Conservation (phyloP, 2,329 filamentous ascomycete species). For the Thielaviopsis musarum region DNA sequence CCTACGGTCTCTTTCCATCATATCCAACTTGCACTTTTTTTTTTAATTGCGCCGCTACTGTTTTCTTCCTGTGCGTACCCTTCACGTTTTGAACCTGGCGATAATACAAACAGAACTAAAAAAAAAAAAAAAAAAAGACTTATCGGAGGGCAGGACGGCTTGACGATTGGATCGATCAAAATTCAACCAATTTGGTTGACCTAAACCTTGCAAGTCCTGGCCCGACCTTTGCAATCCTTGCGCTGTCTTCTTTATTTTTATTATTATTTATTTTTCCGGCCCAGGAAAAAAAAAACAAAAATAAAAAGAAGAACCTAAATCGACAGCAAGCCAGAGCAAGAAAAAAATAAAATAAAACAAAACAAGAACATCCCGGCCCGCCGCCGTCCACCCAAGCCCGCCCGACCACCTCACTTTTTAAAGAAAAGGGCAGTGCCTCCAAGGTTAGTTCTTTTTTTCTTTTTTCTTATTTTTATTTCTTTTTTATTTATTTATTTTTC, state of each 20-base stretch:
- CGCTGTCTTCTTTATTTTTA: neutral
- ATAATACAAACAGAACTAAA: neutral
- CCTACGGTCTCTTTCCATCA: neutral
- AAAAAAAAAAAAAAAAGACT: constrained; percentile 1
- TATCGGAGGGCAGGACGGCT: neutral
- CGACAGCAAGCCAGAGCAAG: neutral
- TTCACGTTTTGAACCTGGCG: neutral
- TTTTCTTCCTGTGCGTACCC: neutral
- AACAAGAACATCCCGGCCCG: constrained; percentile 1
- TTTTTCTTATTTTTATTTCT: neutral
- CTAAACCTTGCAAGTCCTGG: neutral
- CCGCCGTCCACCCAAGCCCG: constrained; percentile 3
- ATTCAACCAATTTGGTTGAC: neutral
- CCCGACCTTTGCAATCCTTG: neutral
- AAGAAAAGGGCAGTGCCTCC: constrained; percentile 3
- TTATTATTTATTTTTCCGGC: neutral
- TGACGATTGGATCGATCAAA: neutral
- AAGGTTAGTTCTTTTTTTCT: neutral
- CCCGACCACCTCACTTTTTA: constrained; percentile 10
- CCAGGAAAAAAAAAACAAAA: neutral
- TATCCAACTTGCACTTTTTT: neutral
- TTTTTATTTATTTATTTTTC: neutral
- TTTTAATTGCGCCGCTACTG: neutral
- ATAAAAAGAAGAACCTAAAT: neutral
- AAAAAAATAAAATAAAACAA: constrained; percentile 2